These are phyloP conservation scores for Clarireedia sp. DNA, from an alignment of 2,329 filamentous ascomycete species.

Conservation along the genomic window DNA sequence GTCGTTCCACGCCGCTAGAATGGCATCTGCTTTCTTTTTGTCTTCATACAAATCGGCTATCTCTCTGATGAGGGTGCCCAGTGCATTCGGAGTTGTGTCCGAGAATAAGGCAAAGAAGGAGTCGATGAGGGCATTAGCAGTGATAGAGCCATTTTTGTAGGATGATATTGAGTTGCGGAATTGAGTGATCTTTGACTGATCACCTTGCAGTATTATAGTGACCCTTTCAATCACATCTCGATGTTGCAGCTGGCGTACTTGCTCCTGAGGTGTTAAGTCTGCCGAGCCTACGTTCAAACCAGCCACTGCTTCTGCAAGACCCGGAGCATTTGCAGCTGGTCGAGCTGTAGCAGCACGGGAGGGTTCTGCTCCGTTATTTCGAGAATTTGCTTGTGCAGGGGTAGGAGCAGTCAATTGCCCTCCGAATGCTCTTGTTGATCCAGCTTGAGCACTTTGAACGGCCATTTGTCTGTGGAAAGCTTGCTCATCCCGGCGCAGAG, in stretches of 20 bases:
- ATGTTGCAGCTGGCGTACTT: conserved; percentile 73
- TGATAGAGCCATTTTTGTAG: conserved; percentile 62
- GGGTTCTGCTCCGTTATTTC: conserved; percentile 1
- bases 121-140: conserved; percentile 72
- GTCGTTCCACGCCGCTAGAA: conserved; percentile 85
- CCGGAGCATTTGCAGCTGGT: conserved; percentile 8
- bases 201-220: conserved; percentile 69
- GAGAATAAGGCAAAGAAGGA: conserved; percentile 77
- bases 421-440: conserved; percentile 74
- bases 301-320: background rate
- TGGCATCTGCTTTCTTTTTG: conserved; percentile 58
- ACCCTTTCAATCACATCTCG: conserved; percentile 80
- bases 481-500: conserved; percentile 75
- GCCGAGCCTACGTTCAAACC: conserved; percentile 39
- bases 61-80: conserved; percentile 86
- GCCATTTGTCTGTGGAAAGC: conserved; percentile 89
- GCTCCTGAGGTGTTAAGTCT: conserved; percentile 64
- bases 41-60: conserved; percentile 90
- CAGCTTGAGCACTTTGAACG: conserved; percentile 78
- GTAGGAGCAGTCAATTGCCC: conserved; percentile 58
- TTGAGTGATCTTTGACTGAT: conserved; percentile 61
- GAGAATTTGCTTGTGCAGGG: conserved; percentile 33
- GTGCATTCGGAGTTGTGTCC: conserved; percentile 67
- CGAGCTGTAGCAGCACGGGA: conserved; percentile 13
- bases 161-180: conserved; percentile 77